Conservation (phyloP, 2,329 filamentous ascomycete genomes). For the Cordyceps fumosorosea region DNA sequence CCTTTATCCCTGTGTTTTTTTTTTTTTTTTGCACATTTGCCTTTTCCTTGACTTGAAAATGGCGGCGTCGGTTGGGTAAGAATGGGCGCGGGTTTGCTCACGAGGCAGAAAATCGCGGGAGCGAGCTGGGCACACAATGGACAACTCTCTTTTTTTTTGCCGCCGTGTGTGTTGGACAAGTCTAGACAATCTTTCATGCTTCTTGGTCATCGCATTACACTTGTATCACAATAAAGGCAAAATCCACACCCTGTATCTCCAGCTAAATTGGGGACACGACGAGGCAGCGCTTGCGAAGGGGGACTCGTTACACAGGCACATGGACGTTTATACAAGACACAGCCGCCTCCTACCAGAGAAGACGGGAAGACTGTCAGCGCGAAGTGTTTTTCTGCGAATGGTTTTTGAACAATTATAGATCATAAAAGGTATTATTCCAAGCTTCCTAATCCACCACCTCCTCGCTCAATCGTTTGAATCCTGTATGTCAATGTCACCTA, state of each 20-base stretch:
- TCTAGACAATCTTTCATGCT: not conserved
- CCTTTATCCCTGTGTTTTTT: no score
- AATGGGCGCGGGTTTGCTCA: not conserved
- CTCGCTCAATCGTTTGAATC: not conserved
- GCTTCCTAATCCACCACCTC: not conserved
- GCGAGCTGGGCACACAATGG: not conserved
- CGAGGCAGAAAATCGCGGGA: not conserved
- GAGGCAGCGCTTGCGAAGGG: not conserved
- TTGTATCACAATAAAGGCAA: not conserved
- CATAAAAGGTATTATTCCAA: not conserved
- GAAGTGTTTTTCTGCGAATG: not conserved
- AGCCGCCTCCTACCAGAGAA: not conserved
- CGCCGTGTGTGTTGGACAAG: not conserved
- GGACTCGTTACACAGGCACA: not conserved
- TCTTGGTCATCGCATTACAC: not conserved
- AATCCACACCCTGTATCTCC: not conserved
- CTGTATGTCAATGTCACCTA: not conserved
- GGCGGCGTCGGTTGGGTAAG: not conserved
- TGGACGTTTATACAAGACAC: not conserved
- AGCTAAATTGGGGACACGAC: not conserved
- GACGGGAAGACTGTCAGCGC: not conserved
- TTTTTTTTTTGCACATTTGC: not conserved
- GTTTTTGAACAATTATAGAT: not conserved
- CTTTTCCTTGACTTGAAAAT: not conserved
- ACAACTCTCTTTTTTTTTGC: not conserved